Conservation (phyloP, 495 filamentous ascomycete species). For the Xylaria flabelliformis region DNA sequence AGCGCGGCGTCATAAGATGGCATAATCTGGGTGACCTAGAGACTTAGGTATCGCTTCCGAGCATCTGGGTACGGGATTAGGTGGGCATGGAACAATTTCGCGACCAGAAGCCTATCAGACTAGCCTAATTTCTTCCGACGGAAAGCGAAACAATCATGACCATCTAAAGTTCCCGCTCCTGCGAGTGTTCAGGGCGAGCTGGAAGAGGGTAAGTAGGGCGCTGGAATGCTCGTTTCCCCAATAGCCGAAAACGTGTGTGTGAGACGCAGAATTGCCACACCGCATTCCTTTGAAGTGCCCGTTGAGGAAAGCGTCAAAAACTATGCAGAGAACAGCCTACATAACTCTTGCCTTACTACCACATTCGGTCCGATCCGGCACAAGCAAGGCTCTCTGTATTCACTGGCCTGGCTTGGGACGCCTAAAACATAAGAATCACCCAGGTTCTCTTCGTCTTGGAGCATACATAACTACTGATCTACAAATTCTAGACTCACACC, state of each 20-base stretch:
- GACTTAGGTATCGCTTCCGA: not conserved
- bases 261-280: slow-evolving; percentile 30
- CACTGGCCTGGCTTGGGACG: not conserved
- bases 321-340: slow-evolving; percentile 38
- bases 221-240: slow-evolving; percentile 39
- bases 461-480: not conserved
- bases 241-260: slow-evolving; percentile 39
- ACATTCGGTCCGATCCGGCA: not conserved
- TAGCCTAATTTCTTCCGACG: not conserved
- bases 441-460: not conserved
- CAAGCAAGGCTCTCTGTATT: slow-evolving; percentile 6
- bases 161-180: slow-evolving; percentile 15
- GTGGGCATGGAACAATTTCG: slow-evolving; percentile 7
- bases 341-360: slow-evolving; percentile 20
- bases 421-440: not conserved
- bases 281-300: slow-evolving; percentile 37
- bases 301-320: slow-evolving; percentile 35
- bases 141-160: slow-evolving; percentile 3
- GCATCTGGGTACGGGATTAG: slow-evolving; percentile 7
- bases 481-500: not conserved
- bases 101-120: slow-evolving; percentile 9
- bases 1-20: not conserved
- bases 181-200: slow-evolving; percentile 19
- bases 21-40: not conserved
- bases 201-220: slow-evolving; percentile 20